Conservation (phyloP, 257 asterid genomes). For the Ehretia macrophylla region DNA sequence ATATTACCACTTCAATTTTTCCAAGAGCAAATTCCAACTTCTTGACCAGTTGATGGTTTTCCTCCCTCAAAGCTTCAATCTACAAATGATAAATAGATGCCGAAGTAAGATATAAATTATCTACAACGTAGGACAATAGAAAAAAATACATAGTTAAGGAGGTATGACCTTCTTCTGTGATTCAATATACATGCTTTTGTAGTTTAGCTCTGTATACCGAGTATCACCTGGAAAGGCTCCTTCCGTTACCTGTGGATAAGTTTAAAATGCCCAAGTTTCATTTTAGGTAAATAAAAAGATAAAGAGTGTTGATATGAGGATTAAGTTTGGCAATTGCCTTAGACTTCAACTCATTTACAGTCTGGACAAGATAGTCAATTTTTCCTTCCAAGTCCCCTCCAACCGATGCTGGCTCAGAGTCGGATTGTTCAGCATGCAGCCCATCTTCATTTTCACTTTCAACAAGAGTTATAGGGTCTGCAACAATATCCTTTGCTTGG, state of each 20-base stretch:
- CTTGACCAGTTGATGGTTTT: slow-evolving; percentile 13
- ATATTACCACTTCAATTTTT: slow-evolving; percentile 21
- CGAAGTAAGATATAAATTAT: neutral
- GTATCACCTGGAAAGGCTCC: neutral
- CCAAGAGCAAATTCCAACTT: slow-evolving; percentile 22
- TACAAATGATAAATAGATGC: neutral
- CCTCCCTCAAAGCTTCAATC: slow-evolving; percentile 15
- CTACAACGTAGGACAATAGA: neutral
- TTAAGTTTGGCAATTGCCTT: neutral
- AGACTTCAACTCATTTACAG: slow-evolving; percentile 2
- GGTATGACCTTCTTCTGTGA: slow-evolving; percentile 4
- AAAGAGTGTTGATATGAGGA: neutral
- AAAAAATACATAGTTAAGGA: neutral
- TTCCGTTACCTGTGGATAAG: neutral
- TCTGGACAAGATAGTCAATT: neutral
- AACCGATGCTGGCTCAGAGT: neutral
- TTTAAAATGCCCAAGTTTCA: neutral
- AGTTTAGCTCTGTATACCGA: neutral
- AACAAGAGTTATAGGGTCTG: neutral
- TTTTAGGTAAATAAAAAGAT: neutral
- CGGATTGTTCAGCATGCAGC: neutral
- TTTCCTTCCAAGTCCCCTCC: neutral
- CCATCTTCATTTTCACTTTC: slow-evolving; percentile 11
- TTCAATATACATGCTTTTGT: slow-evolving; percentile 4
- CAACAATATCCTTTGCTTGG: neutral